A percentile compares a stretch with the other conserved stretches of the same genome.
These are phyloP conservation scores for Rubus parviflorus DNA, from an alignment of 306 rosid species.

Conservation along the genomic window DNA sequence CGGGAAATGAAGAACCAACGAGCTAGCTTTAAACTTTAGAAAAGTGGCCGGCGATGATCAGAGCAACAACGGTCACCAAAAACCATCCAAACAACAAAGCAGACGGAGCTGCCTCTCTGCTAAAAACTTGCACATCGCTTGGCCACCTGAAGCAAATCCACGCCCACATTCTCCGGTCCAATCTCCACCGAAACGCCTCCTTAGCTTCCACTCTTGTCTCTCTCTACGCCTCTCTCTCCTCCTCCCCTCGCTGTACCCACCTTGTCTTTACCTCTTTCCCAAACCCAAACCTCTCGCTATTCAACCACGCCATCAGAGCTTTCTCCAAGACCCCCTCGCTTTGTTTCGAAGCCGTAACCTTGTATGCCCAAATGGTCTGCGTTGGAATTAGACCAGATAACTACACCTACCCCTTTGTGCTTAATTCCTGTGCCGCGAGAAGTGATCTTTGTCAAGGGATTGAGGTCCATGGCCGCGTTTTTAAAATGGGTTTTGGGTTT, in stretches of 20 bases:
- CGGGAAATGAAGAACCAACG: no score
- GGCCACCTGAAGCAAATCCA: slow-evolving; percentile 24
- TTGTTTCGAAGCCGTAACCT: background rate
- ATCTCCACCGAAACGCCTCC: slow-evolving; percentile 31
- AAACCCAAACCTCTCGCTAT: slow-evolving; percentile 22
- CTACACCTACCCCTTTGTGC: slow-evolving; percentile 14
- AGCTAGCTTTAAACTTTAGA: no score
- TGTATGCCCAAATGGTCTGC: slow-evolving; percentile 17
- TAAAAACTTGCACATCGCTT: slow-evolving; percentile 22
- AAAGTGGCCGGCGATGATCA: background rate
- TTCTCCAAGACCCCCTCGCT: slow-evolving; percentile 17
- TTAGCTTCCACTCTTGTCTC: slow-evolving; percentile 26
- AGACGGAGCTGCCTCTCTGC: slow-evolving; percentile 24
- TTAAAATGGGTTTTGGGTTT: slow-evolving; percentile 24
- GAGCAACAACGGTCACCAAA: background rate
- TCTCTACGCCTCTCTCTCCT: slow-evolving; percentile 22
- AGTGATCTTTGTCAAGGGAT: background rate
- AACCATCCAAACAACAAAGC: slow-evolving; percentile 23
- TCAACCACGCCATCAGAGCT: slow-evolving; percentile 29
- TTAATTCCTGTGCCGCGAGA: slow-evolving; percentile 20
- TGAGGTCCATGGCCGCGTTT: slow-evolving; percentile 27
- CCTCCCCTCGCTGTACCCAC: slow-evolving; percentile 13
- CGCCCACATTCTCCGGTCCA: slow-evolving; percentile 20
- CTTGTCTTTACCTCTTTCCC: slow-evolving; percentile 23
- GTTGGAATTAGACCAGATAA: slow-evolving; percentile 26